phyloP scores from a whole-genome alignment of 2,329 filamentous ascomycete species.

The Aspergillus ochraceoroseus region DNA sequence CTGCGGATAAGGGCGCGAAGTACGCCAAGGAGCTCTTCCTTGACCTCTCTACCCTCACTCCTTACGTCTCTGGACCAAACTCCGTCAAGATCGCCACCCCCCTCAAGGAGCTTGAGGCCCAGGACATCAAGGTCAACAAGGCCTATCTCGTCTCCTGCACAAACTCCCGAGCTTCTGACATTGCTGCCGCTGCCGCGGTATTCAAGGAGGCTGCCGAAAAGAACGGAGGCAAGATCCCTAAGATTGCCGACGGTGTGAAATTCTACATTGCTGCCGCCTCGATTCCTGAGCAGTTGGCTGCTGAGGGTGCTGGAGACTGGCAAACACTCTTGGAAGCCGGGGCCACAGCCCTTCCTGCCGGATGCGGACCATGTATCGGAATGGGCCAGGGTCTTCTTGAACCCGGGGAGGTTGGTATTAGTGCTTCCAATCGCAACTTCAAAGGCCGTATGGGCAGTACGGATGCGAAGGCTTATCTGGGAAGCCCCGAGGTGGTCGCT shows the following conservation, averaged over 20 bases:
- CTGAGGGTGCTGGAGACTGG: conserved; percentile 82
- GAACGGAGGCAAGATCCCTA: conserved; percentile 59
- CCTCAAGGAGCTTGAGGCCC: conserved; percentile 63
- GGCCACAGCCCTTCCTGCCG: conserved; percentile 64
- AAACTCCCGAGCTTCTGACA: conserved; percentile 74
- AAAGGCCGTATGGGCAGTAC: conserved; percentile 82
- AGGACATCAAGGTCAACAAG: conserved; percentile 74
- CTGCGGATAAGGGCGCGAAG: conserved; percentile 67
- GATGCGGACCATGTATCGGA: conserved; percentile 83
- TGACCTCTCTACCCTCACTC: conserved; percentile 75
- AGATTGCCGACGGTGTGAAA: conserved; percentile 69
- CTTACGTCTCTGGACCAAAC: conserved; percentile 82
- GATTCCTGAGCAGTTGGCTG: conserved; percentile 65
- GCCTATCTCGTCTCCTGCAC: conserved; percentile 90
- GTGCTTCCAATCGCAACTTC: conserved; percentile 81
- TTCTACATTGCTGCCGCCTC: conserved; percentile 92
- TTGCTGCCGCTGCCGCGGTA: conserved; percentile 75
- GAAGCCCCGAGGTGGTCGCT: conserved; percentile 84
- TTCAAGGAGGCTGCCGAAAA: conserved; percentile 69
- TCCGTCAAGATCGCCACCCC: conserved; percentile 84
- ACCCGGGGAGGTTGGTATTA: conserved; percentile 79
- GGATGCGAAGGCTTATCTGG: conserved; percentile 77
- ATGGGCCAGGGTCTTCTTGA: conserved; percentile 75
- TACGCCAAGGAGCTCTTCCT: conserved; percentile 83
- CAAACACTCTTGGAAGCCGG: conserved; percentile 74